phyloP scores from a whole-genome alignment of 768 basidiomycete genomes.

The Arthromyces matolae region DNA sequence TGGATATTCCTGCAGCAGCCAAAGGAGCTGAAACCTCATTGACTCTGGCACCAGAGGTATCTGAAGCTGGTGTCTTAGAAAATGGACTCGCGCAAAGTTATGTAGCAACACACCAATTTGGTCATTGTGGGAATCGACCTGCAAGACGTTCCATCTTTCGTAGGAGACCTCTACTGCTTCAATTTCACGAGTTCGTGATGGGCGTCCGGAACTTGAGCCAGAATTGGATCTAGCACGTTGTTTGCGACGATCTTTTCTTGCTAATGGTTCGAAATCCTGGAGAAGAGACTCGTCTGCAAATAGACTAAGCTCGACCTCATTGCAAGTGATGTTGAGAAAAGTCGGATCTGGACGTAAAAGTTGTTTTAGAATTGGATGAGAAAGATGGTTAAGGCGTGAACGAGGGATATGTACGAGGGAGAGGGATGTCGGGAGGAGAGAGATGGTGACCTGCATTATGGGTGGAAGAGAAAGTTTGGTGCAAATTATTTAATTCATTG shows the following conservation, averaged over 20 bases:
- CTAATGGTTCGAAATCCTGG: conserved; percentile 58
- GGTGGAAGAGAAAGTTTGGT: background rate
- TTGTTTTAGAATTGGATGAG: conserved; percentile 62
- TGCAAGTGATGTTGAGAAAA: conserved; percentile 75
- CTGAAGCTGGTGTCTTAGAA: conserved; percentile 27
- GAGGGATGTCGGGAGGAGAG: conserved; percentile 67
- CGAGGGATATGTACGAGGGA: conserved; percentile 75
- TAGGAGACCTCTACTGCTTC: conserved; percentile 67
- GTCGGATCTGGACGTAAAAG: conserved; percentile 62
- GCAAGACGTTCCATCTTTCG: conserved; percentile 75
- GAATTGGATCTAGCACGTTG: conserved; percentile 41
- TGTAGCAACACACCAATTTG: conserved; percentile 47
- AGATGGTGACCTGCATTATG: conserved; percentile 53
- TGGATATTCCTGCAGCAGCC: conserved; percentile 74
- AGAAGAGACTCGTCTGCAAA: conserved; percentile 61
- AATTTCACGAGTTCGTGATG: conserved; percentile 22
- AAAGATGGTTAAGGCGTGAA: conserved; percentile 54
- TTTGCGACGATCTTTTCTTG: conserved; percentile 50
- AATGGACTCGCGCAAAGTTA: conserved; percentile 8
- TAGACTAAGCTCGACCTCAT: conserved; percentile 73
- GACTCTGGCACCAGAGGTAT: conserved; percentile 68
- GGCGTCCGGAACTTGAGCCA: conserved; percentile 22
- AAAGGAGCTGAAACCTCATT: conserved; percentile 74
- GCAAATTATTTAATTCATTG: background rate
- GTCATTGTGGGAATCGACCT: conserved; percentile 78